phyloP scores from a whole-genome alignment of 805 yeast species.

The Torulaspora microellipsoides region DNA sequence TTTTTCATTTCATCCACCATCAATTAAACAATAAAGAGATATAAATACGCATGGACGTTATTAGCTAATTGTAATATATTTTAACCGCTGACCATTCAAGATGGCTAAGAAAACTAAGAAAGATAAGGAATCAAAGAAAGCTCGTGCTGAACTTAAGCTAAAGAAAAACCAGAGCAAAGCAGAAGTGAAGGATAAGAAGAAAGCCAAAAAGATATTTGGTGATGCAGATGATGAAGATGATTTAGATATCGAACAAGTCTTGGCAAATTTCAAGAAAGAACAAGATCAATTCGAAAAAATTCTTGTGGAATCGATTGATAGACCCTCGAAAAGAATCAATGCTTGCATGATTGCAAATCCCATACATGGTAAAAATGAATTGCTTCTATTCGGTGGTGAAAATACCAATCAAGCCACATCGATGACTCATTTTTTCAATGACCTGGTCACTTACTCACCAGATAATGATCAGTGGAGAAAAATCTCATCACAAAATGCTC shows the following conservation, averaged over 20 bases:
- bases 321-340: conserved; percentile 69
- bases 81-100: not conserved
- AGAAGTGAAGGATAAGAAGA: conserved; percentile 67
- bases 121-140: conserved; percentile 87
- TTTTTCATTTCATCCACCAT: not conserved
- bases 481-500: conserved; percentile 76
- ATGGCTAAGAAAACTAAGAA: conserved; percentile 91
- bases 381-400: conserved; percentile 90
- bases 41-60: too few relatives aligned
- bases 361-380: conserved; percentile 66
- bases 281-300: conserved; percentile 77
- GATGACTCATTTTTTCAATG: conserved; percentile 71
- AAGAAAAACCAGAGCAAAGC: conserved; percentile 73
- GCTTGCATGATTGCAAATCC: conserved; percentile 75
- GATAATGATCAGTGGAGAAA: conserved; percentile 81
- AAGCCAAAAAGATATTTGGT: conserved; percentile 59
- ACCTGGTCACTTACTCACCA: conserved; percentile 63
- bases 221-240: conserved; percentile 72
- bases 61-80: not conserved
- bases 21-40: too few relatives aligned
- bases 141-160: conserved; percentile 75
- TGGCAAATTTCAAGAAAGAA: conserved; percentile 71
- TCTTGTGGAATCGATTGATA: conserved; percentile 48
- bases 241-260: conserved; percentile 76
- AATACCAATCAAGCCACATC: conserved; percentile 42